Base-by-base conservation (phyloP, 2,329 filamentous ascomycete genomes). In the Acephala macrosclerotiorum region DNA sequence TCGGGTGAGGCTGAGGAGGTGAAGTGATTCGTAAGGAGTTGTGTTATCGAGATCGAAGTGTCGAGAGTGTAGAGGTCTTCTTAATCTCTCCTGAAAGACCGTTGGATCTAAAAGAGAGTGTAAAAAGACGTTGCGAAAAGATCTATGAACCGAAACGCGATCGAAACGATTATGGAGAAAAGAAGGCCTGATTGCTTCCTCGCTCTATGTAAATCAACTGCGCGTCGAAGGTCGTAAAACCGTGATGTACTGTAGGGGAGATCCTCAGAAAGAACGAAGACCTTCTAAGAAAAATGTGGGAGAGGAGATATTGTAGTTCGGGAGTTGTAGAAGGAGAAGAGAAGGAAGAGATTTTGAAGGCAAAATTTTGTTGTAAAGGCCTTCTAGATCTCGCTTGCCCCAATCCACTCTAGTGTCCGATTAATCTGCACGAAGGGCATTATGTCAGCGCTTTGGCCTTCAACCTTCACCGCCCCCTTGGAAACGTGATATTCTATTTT, bases 221-320 rank as follows among this genome's bases (percentile, higher is more conserved):
- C 63, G 61, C 51, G 45, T 20, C 61, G 14, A 18, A 16, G 40
- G 45, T 36, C 58, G 58, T 53, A 36, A 25, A 45, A 16, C 35
- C 14, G 9, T 33, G 12, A 5, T 57, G 47, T 60, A 58, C 58
- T 60, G 65, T 55, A 40, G n/a, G 38, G 33, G 36, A 63, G 45
- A 76, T 79, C 78, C 81, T 81, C 77, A 80, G 76, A 77, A 76
- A 78, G 76, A 72, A 69, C 38, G 4, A 67, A 72, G 66, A 75
- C 78, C 79, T 80, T 82, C 83, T 78, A 81, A 82, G 79, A 79
- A 78, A 78, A 80, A 76, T 73, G 70, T 62, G 70, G 70, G 71
- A 69, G 61, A 56, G 16, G 56, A 38, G 36, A 56, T 57, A 22
- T 55, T 61, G 64, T 68, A 67, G 64, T 67, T 62, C 64, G 53